Conservation (phyloP, 495 filamentous ascomycete species). For the Hamigera avellanea region DNA sequence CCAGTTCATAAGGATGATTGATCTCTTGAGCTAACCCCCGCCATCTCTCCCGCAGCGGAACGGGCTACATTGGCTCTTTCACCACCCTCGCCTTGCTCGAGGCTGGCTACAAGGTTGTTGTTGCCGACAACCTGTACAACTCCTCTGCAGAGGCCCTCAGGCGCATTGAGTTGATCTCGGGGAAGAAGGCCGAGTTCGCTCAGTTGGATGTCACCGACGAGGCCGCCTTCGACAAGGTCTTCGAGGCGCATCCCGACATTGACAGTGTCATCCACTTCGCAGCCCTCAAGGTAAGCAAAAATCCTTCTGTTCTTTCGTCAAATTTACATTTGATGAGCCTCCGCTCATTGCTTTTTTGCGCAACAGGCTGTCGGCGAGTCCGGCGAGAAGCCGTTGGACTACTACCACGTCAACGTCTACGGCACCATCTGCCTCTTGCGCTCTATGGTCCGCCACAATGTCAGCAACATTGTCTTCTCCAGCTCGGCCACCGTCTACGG, state of each 20-base stretch:
- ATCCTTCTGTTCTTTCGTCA: neutral
- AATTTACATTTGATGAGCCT: too few relatives aligned
- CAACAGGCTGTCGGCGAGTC: slow-evolving; percentile 92
- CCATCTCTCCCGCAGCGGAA: slow-evolving; percentile 51
- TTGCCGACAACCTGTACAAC: slow-evolving; percentile 93
- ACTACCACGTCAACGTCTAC: slow-evolving; percentile 93
- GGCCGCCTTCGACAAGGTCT: slow-evolving; percentile 72
- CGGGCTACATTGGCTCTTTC: slow-evolving; percentile 98
- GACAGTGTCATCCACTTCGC: slow-evolving; percentile 98
- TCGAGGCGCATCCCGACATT: slow-evolving; percentile 80
- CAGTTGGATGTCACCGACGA: slow-evolving; percentile 82
- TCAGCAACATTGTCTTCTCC: slow-evolving; percentile 95
- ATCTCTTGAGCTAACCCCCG: slow-evolving; percentile 3
- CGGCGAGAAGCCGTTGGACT: slow-evolving; percentile 88
- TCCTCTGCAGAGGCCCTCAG: slow-evolving; percentile 80
- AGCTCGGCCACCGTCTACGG: slow-evolving; percentile 96
- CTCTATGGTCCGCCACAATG: slow-evolving; percentile 79
- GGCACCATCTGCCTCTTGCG: slow-evolving; percentile 82
- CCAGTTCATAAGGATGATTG: slow-evolving; percentile 1
- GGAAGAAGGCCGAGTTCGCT: slow-evolving; percentile 79
- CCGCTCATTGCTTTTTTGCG: too few relatives aligned
- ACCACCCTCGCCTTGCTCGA: slow-evolving; percentile 84
- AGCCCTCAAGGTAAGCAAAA: slow-evolving; percentile 75
- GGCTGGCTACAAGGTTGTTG: slow-evolving; percentile 90
- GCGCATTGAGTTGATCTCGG: slow-evolving; percentile 85